Percentiles rank a stretch among this genome's conserved stretches.
Conservation (phyloP, 768 basidiomycete genomes). For the Termitomyces eurrhizus region DNA sequence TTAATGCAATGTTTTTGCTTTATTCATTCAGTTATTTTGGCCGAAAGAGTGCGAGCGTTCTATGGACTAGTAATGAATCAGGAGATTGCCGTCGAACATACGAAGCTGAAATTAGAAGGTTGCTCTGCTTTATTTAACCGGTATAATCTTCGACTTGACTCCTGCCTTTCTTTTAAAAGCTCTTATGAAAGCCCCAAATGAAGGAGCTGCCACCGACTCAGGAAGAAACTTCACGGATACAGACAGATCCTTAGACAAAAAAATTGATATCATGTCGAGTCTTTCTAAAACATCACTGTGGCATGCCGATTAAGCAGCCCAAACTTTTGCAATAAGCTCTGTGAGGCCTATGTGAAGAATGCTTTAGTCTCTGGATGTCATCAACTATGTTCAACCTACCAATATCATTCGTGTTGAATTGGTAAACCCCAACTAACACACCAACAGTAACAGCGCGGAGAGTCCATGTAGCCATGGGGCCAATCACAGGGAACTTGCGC, state of each 20-base stretch:
- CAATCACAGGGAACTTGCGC: conserved; percentile 89
- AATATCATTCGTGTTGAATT: conserved; percentile 98
- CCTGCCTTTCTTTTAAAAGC: background rate
- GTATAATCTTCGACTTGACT: background rate
- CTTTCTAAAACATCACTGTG: conserved; percentile 7
- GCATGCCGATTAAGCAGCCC: conserved; percentile 58
- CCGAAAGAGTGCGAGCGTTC: too few relatives aligned
- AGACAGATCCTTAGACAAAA: background rate
- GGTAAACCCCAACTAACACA: conserved; percentile 86
- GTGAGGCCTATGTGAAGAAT: conserved; percentile 57
- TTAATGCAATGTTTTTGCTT: conserved; percentile 51
- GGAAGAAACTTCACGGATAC: background rate
- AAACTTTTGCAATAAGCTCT: conserved; percentile 78
- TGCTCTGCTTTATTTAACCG: background rate
- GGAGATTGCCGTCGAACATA: too few relatives aligned
- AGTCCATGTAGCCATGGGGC: conserved; percentile 66
- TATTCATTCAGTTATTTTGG: too few relatives aligned
- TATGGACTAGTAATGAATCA: too few relatives aligned
- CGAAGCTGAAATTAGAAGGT: too few relatives aligned
- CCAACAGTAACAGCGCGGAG: conserved; percentile 76
- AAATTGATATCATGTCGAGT: background rate
- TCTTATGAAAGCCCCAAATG: background rate
- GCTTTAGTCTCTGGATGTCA: background rate
- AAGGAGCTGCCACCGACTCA: background rate
- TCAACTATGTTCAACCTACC: conserved; percentile 50